Base-by-base conservation (phyloP, 2,329 filamentous ascomycete species). In the Hypoxylon sp. region DNA sequence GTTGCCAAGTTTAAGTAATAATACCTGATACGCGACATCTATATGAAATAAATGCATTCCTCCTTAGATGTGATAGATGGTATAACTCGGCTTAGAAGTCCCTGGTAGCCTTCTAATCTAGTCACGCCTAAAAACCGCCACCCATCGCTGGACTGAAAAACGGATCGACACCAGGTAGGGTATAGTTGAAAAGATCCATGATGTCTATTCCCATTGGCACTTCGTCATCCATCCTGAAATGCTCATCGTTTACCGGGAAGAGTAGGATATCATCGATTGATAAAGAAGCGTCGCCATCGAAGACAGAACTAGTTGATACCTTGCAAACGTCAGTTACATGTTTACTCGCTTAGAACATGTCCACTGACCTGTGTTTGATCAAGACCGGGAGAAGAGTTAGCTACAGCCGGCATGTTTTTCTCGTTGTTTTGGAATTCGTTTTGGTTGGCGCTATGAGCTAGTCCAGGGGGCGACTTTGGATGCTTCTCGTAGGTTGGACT, bases 141-240 rank as follows among this genome's bases (percentile, higher is more conserved):
- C 36, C 42, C 20, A 52, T 36, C 12, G 46, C 30, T 25, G 34
- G 37, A 20, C 64, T 78, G 30, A 63, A 64, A 16, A 60, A 57
- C 3, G 63, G 59, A 43, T 63, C 61, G 8, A 65, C 36, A 5
- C 61, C 60, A 0, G 63, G 61, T 1, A 64, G 50, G 6, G 58
- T 54, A 6, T 59, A 65, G 26, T 57, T 66, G 23, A 66, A 65
- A 9, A 65, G 50, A 19, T 60, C 60, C 57, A 64, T 66, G 1
- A 66, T 61, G 16, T 65, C 58, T 3, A 58, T 66, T 2, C 63
- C 64, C 31, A 49, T 54, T 4, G 48, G 40, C 5, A 47, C 23
- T 11, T 49, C 50, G 20, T 48, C 55, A 23, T 45, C 41, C 11
- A 48, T 23, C 11, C 47, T 40, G 6, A 57, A 48, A 8, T 26